Conservation (phyloP, 73 alveolate genomes). For the Tetrahymena thermophila region DNA sequence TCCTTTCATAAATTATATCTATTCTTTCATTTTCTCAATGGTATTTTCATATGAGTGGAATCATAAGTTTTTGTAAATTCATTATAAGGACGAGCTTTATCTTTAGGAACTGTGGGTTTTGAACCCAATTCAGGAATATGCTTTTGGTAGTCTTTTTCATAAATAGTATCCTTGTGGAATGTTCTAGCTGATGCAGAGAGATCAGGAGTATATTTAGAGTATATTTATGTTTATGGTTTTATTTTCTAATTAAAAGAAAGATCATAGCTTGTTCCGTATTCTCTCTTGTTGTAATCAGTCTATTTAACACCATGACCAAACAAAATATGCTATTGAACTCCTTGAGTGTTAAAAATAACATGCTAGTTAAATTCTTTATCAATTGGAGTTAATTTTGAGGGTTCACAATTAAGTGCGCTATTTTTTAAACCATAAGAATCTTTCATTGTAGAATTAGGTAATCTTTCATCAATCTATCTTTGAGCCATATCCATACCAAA, state of each 20-base stretch:
- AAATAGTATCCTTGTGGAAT: background rate
- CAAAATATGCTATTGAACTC: constrained; percentile 28
- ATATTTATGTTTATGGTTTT: constrained; percentile 28
- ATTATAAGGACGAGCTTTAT: constrained; percentile 5
- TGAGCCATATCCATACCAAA: constrained; percentile 41
- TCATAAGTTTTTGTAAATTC: constrained; percentile 39
- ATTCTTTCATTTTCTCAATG: constrained; percentile 27
- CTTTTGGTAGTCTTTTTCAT: background rate
- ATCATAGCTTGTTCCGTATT: constrained; percentile 36
- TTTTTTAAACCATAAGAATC: constrained; percentile 26
- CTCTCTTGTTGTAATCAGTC: background rate
- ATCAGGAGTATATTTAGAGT: constrained; percentile 34
- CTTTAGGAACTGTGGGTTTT: background rate
- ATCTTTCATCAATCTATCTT: background rate
- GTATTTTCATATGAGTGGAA: constrained; percentile 32
- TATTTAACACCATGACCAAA: constrained; percentile 43
- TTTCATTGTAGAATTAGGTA: constrained; percentile 35
- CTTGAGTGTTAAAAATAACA: constrained; percentile 16
- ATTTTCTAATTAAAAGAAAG: constrained; percentile 24
- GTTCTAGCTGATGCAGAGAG: constrained; percentile 5
- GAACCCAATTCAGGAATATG: background rate
- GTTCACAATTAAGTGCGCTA: constrained; percentile 15
- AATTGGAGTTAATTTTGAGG: background rate
- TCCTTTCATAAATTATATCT: background rate
- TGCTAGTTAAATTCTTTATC: constrained; percentile 34